A percentile compares a stretch with the other conserved stretches of the same genome.
Conservation (phyloP, 2,329 filamentous ascomycete species). For the Ilyonectria mors-panacis region DNA sequence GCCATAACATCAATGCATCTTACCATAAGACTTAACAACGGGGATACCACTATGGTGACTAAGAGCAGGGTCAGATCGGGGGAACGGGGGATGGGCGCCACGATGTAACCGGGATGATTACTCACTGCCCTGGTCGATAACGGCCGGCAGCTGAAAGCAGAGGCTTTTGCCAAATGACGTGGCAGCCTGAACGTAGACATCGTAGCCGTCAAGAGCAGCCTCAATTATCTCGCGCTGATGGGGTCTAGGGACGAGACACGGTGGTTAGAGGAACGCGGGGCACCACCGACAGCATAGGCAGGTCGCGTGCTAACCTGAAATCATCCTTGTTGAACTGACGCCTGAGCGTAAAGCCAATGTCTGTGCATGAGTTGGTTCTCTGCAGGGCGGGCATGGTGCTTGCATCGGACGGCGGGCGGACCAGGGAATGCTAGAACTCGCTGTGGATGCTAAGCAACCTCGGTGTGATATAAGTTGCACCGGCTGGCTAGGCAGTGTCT, state of each 20-base stretch:
- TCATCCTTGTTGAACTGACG: constrained; percentile 80
- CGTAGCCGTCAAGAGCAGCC: constrained; percentile 84
- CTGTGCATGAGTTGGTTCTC: constrained; percentile 66
- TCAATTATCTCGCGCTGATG: constrained; percentile 90
- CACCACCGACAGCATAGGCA: constrained; percentile 6
- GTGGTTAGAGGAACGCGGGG: constrained; percentile 15
- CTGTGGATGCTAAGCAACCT: neutral
- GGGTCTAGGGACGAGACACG: constrained; percentile 67
- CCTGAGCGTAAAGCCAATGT: constrained; percentile 82
- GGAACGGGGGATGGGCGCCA: constrained; percentile 5
- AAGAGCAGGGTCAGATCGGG: constrained; percentile 38
- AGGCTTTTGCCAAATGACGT: constrained; percentile 94
- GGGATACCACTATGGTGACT: constrained; percentile 94
- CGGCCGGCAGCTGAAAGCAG: constrained; percentile 92
- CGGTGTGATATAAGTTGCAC: neutral
- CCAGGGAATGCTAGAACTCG: constrained; percentile 1
- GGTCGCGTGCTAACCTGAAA: constrained; percentile 73
- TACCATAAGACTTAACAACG: constrained; percentile 90
- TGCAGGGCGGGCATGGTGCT: constrained; percentile 59
- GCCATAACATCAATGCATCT: constrained; percentile 36
- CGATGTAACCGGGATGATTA: constrained; percentile 45
- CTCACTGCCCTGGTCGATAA: constrained; percentile 88
- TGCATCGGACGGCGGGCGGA: constrained; percentile 31
- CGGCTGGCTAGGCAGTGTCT: neutral
- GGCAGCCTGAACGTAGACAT: constrained; percentile 94